phyloP scores from a whole-genome alignment of 116 monocot genomes.

The Iris pallida region DNA sequence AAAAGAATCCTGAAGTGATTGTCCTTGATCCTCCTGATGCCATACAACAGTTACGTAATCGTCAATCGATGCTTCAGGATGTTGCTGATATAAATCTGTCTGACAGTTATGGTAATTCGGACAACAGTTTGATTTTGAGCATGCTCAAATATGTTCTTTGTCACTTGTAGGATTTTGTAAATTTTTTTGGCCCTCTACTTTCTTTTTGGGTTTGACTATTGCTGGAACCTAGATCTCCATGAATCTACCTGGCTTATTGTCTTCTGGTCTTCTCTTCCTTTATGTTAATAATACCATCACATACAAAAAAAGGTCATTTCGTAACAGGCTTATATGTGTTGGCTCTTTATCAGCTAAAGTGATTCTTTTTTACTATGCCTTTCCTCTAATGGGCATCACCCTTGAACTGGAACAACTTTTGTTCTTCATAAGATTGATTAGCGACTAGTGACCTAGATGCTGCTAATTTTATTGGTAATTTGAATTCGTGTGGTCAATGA shows the following conservation, averaged over 20 bases:
- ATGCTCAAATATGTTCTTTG: background rate
- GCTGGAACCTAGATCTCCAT: background rate
- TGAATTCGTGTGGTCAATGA: too few relatives aligned
- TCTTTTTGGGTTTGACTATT: background rate
- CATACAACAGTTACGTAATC: conserved; percentile 71
- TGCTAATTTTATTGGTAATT: too few relatives aligned
- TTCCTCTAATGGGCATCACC: background rate
- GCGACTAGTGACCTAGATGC: background rate
- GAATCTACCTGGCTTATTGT: too few relatives aligned
- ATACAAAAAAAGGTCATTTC: too few relatives aligned
- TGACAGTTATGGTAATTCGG: conserved; percentile 54
- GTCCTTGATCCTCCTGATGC: conserved; percentile 90
- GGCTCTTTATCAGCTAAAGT: background rate
- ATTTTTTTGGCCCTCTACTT: background rate
- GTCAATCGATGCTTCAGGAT: conserved; percentile 91
- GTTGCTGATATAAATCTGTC: conserved; percentile 74
- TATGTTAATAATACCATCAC: too few relatives aligned
- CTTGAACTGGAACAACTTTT: background rate
- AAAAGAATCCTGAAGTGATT: conserved; percentile 85
- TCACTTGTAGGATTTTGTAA: background rate
- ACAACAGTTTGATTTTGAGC: background rate
- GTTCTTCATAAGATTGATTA: background rate
- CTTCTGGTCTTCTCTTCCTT: too few relatives aligned
- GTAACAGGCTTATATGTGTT: too few relatives aligned
- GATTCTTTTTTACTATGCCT: background rate